Base-by-base conservation (phyloP, 345 rosid genomes). In the Mangifera indica region DNA sequence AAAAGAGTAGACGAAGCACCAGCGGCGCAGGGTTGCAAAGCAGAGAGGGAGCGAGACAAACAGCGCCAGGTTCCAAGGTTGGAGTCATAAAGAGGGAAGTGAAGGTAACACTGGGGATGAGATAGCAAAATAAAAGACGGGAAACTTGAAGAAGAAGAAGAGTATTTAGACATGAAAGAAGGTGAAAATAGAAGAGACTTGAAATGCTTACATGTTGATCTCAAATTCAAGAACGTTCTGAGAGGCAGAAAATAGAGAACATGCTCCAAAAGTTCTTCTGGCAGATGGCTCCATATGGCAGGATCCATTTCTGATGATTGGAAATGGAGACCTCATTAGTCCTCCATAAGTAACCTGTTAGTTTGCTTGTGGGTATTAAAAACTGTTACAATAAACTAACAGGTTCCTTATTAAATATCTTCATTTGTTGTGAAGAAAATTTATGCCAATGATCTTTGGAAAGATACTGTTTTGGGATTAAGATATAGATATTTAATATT, bases 41-140 rank as follows among this genome's bases (percentile, higher is more conserved):
- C 69, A 26, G 88, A 69, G 40, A 77, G 70, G 5, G 91, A 76
- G 40, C 85, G 80, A 12, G 82, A 73, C 22, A 85, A 77, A 14
- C 80, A 73, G 64, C 89, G 81, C 98, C 98, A 91, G 0, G 79
- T 44, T 60, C 84, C 85, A 58, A 62, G 77, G 34, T 40, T 63
- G 12, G 88, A 82, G 75, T 91, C 90, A 29, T 89, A 93, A 8
- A 93, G 78, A 63, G 89, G 86, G 73, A 82, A 87, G 2, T 77
- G 76, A 15, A 78, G 70, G 12, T 72, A 26, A 24, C 84, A 83
- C 60, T 89, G 91, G 63, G 97, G 93, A 62, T 91, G 97, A 55
- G 93, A 92, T 61, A 92, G 88, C 74, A 92, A 77, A 63, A 94
- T 87, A 59, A 89, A 90, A 0, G 93, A 84, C 75, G 97, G 81